Conservation (phyloP, 2,329 filamentous ascomycete genomes). For the Cryphonectria nitschkei region DNA sequence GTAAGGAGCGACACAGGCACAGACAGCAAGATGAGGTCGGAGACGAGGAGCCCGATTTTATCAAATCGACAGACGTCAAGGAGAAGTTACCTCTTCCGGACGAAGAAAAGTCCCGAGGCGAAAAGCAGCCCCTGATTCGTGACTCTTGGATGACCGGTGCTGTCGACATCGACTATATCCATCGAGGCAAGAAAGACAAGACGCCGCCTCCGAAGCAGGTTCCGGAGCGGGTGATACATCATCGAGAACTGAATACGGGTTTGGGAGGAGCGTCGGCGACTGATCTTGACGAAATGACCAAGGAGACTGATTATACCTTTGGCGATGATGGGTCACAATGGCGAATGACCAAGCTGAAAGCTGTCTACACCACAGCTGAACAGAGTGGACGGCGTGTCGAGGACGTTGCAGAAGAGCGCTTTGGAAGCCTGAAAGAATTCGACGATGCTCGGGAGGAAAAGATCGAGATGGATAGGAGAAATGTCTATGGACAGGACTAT, state of each 20-base stretch:
- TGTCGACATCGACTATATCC: conserved; percentile 81
- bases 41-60: conserved; percentile 40
- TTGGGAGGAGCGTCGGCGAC: conserved; percentile 54
- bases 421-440: conserved; percentile 80
- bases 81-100: conserved; percentile 56
- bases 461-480: conserved; percentile 82
- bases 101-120: conserved; percentile 34
- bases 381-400: conserved; percentile 75
- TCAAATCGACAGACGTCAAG: conserved; percentile 52
- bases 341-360: conserved; percentile 94
- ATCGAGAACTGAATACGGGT: conserved; percentile 75
- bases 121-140: conserved; percentile 57
- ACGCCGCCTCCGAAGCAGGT: conserved; percentile 57
- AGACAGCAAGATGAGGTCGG: conserved; percentile 33
- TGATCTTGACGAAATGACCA: conserved; percentile 58
- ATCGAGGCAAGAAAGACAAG: conserved; percentile 62
- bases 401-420: conserved; percentile 81
- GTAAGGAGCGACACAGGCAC: conserved; percentile 34
- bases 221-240: conserved; percentile 73
- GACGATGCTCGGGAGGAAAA: conserved; percentile 93
- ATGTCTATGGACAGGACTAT: conserved; percentile 83
- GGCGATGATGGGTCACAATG: conserved; percentile 89
- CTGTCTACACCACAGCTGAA: conserved; percentile 79
- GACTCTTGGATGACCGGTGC: conserved; percentile 95
- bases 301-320: conserved; percentile 79